Evolutionary conservation across 129 eudicot genomes (phyloP), one percentile per base, ranked within the genome.

Genomic region (Helianthus tuberosus): DNA sequence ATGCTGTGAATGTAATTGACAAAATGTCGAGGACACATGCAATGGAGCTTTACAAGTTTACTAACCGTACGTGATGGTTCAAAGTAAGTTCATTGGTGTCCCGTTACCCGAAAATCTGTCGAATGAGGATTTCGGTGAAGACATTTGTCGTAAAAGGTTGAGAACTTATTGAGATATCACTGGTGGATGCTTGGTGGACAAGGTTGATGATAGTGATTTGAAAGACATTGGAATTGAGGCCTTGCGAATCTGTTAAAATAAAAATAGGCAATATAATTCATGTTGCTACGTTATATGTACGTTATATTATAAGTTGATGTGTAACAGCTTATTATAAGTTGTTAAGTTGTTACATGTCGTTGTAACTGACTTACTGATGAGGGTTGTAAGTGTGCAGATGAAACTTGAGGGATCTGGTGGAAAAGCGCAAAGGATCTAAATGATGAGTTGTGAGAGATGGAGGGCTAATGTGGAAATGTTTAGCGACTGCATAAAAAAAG

Each of bases 11-110:
- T 4, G 38, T 13, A 49, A 38, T 66, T n/a, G 59, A 43, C 4
- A 82, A 61, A n/a, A 15, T 77, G 14, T 12, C 77, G 29, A 36
- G 13, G 3, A 76, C 71, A n/a, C 85, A 11, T 12, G 61, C 75
- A 1, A 78, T 82, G 80, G 86, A 78, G 25, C 41, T 52, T 53
- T 82, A 67, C 48, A 82, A 77, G 83, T 82, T 77, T 68, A 11
- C 15, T 16, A 63, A 60, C 52, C 35, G 35, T 8, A n/a, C n/a
- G n/a, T 20, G 16, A 32, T 59, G 79, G 79, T 38, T 55, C 49
- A 16, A 73, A 41, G 20, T 17, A 60, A 49, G 0, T 74, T 47
- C 23, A 2, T 80, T 3, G 78, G 78, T 36, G 53, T 25, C 1
- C 14, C 71, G 8, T 67, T 74, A 66, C 75, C 79, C 17, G 53